Conservation (phyloP, 768 basidiomycete species). For the Pulveroboletus frians region DNA sequence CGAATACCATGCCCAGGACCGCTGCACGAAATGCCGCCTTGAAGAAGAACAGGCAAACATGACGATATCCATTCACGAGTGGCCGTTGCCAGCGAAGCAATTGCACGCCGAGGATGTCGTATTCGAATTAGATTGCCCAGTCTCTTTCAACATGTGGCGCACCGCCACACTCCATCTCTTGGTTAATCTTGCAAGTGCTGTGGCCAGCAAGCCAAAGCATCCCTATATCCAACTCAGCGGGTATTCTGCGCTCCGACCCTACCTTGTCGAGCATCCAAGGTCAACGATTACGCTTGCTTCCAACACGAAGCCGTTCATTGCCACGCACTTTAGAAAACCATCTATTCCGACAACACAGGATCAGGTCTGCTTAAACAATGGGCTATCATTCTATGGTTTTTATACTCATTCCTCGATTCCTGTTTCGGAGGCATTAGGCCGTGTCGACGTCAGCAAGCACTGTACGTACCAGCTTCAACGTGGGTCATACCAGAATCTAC, state of each 20-base stretch:
- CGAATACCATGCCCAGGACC: neutral
- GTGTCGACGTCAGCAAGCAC: constrained; percentile 5
- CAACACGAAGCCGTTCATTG: constrained; percentile 26
- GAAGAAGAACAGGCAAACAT: constrained; percentile 11
- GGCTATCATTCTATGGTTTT: constrained; percentile 26
- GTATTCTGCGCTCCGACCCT: neutral
- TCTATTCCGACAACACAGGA: constrained; percentile 14
- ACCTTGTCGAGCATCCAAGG: constrained; percentile 2
- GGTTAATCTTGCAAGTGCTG: constrained; percentile 20
- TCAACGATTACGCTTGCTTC: constrained; percentile 36
- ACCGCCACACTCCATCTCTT: constrained; percentile 24
- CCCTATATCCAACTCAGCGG: neutral
- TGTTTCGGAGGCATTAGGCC: constrained; percentile 10
- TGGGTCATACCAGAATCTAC: constrained; percentile 32
- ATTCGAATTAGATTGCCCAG: constrained; percentile 40
- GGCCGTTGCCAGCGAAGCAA: constrained; percentile 38
- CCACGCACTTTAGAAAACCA: neutral
- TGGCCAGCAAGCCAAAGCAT: too few relatives aligned
- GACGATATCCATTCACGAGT: constrained; percentile 36
- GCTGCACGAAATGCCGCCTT: constrained; percentile 23
- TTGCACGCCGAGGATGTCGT: constrained; percentile 25
- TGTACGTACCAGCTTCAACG: constrained; percentile 31
- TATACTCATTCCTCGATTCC: constrained; percentile 16
- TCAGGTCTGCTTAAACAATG: constrained; percentile 27
- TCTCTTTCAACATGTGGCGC: constrained; percentile 36